phyloP scores from a whole-genome alignment of 1,139 yeast genomes.

The Suhomyces atakaporum region DNA sequence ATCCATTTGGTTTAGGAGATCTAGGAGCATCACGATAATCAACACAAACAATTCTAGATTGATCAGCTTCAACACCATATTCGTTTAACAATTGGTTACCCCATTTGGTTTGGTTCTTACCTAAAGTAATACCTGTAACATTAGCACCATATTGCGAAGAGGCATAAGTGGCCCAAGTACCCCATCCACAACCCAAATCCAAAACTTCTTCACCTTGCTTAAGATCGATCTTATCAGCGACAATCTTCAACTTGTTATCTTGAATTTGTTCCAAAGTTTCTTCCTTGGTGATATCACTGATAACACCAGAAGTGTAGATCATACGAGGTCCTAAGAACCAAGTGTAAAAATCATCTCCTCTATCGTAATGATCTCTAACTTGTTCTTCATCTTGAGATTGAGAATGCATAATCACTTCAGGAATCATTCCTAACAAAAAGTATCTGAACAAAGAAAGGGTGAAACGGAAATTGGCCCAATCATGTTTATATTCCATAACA shows the following conservation, averaged over 20 bases:
- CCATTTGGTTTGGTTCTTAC: constrained; percentile 89
- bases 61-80: constrained; percentile 68
- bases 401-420: constrained; percentile 90
- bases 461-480: constrained; percentile 85
- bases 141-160: constrained; percentile 81
- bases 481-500: constrained; percentile 82
- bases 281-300: constrained; percentile 67
- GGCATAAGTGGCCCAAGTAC: constrained; percentile 84
- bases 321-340: constrained; percentile 95
- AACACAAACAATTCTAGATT: constrained; percentile 75
- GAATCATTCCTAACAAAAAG: constrained; percentile 86
- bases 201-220: constrained; percentile 71
- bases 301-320: constrained; percentile 89
- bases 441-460: constrained; percentile 76
- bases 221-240: constrained; percentile 83
- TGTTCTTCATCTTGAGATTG: constrained; percentile 96
- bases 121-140: constrained; percentile 88
- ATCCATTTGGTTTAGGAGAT: constrained; percentile 56
- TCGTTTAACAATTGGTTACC: constrained; percentile 70
- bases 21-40: constrained; percentile 92
- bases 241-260: constrained; percentile 85
- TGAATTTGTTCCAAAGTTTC: constrained; percentile 86
- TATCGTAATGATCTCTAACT: constrained; percentile 93
- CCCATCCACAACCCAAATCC: constrained; percentile 97
- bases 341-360: constrained; percentile 93